These are phyloP conservation scores for Boletus reticulatus DNA, from an alignment of 768 basidiomycete species.

Conservation along the genomic window DNA sequence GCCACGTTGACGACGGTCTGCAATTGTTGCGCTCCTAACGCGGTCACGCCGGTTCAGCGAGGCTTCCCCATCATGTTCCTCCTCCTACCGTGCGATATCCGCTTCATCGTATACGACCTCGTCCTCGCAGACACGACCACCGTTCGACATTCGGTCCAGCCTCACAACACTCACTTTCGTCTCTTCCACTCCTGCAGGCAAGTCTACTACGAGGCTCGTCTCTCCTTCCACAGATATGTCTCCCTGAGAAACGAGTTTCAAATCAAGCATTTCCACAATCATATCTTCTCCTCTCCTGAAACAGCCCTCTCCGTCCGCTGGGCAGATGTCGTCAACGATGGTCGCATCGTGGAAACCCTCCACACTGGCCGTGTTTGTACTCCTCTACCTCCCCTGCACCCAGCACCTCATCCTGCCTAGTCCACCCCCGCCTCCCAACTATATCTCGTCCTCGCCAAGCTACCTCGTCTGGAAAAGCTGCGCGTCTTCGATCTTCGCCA, in stretches of 20 bases:
- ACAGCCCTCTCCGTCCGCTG: conserved; percentile 26
- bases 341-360: conserved; percentile 26
- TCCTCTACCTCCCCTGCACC: conserved; percentile 5
- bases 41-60: conserved; percentile 32
- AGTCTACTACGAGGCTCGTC: conserved; percentile 31
- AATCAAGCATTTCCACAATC: conserved; percentile 23
- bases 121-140: conserved; percentile 27
- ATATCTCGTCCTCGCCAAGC: conserved; percentile 27
- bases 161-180: conserved; percentile 34
- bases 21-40: conserved; percentile 31
- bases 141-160: conserved; percentile 16
- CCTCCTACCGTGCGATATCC: conserved; percentile 35
- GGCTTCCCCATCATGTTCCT: conserved; percentile 13
- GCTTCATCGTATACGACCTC: conserved; percentile 33
- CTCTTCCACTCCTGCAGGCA: conserved; percentile 33
- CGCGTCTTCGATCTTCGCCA: conserved; percentile 34
- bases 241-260: conserved; percentile 40
- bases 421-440: conserved; percentile 31
- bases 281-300: conserved; percentile 22
- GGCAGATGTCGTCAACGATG: conserved; percentile 42
- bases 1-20: conserved; percentile 24
- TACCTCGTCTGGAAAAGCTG: conserved; percentile 27
- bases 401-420: conserved; percentile 8
- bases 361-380: conserved; percentile 18
- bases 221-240: conserved; percentile 31